A percentile compares a stretch with the other conserved stretches of the same genome.
These are phyloP conservation scores for Clitocybe nebularis DNA, from an alignment of 1,284 basidiomycete genomes.

Conservation along the genomic window DNA sequence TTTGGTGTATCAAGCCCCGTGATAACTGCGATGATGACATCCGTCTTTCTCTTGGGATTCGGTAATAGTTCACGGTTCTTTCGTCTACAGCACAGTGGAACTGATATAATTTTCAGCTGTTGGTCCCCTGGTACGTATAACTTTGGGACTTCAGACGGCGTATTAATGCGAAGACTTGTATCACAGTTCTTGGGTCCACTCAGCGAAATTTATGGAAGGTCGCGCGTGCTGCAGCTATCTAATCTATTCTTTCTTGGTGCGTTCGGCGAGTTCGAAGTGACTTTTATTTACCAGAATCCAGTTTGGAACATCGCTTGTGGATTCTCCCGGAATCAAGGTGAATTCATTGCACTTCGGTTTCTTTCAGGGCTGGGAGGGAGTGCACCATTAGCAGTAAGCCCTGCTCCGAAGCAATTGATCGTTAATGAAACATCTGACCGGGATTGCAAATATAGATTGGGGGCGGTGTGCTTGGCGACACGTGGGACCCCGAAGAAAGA, in stretches of 20 bases:
- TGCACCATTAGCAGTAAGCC: slow-evolving; percentile 53
- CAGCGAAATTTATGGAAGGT: slow-evolving; percentile 43
- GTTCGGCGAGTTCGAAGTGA: slow-evolving; percentile 12
- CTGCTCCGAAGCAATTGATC: neutral
- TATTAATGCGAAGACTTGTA: neutral
- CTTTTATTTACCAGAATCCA: slow-evolving; percentile 19
- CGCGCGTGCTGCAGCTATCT: slow-evolving; percentile 50
- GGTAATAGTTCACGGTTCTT: slow-evolving; percentile 31
- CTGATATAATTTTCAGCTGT: slow-evolving; percentile 23
- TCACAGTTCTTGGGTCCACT: slow-evolving; percentile 40
- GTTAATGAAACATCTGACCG: neutral
- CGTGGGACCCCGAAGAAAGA: slow-evolving; percentile 66
- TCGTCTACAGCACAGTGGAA: slow-evolving; percentile 12
- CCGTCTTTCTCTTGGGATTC: slow-evolving; percentile 67
- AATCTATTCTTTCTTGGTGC: slow-evolving; percentile 62
- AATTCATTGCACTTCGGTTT: slow-evolving; percentile 65
- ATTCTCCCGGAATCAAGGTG: slow-evolving; percentile 53
- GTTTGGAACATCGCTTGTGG: slow-evolving; percentile 68
- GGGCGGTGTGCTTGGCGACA: slow-evolving; percentile 68
- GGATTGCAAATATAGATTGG: slow-evolving; percentile 49
- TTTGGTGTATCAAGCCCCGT: slow-evolving; percentile 53
- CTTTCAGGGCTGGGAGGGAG: slow-evolving; percentile 63
- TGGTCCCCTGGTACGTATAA: slow-evolving; percentile 34
- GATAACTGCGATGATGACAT: slow-evolving; percentile 56
- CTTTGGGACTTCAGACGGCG: slow-evolving; percentile 32